Conservation (phyloP, 2,329 filamentous ascomycete genomes). For the Arachnopeziza araneosa region DNA sequence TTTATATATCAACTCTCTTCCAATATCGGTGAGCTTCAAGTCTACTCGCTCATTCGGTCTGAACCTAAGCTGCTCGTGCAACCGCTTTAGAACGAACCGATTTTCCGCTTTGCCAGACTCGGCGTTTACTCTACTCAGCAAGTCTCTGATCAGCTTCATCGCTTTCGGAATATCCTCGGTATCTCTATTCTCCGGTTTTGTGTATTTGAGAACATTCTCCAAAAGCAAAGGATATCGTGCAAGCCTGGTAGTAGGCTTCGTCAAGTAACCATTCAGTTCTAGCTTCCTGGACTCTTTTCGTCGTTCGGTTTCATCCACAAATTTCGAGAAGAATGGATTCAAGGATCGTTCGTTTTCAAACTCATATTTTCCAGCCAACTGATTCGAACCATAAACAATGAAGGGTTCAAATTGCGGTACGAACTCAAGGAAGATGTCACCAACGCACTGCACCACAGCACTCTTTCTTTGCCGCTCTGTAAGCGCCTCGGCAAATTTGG, state of each 20-base stretch:
- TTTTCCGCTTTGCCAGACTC: conserved; percentile 98
- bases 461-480: conserved; percentile 87
- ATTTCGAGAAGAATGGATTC: conserved; percentile 80
- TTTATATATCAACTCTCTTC: conserved; percentile 90
- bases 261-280: conserved; percentile 94
- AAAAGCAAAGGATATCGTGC: conserved; percentile 89
- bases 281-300: conserved; percentile 95
- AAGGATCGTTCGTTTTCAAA: conserved; percentile 92
- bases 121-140: conserved; percentile 82
- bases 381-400: conserved; percentile 91
- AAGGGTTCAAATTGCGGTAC: conserved; percentile 93
- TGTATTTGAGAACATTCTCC: conserved; percentile 88
- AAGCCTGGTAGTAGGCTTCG: conserved; percentile 92
- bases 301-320: conserved; percentile 93
- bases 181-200: conserved; percentile 81
- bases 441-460: conserved; percentile 82
- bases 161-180: conserved; percentile 90
- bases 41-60: conserved; percentile 86
- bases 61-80: conserved; percentile 91
- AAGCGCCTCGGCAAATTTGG: conserved; percentile 77
- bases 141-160: conserved; percentile 77
- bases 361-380: conserved; percentile 94
- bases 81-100: conserved; percentile 86
- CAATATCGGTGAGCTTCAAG: conserved; percentile 88
- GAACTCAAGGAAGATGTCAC: conserved; percentile 90